Base-by-base conservation (phyloP, 805 yeast species). In the Zygosaccharomyces bailii region DNA sequence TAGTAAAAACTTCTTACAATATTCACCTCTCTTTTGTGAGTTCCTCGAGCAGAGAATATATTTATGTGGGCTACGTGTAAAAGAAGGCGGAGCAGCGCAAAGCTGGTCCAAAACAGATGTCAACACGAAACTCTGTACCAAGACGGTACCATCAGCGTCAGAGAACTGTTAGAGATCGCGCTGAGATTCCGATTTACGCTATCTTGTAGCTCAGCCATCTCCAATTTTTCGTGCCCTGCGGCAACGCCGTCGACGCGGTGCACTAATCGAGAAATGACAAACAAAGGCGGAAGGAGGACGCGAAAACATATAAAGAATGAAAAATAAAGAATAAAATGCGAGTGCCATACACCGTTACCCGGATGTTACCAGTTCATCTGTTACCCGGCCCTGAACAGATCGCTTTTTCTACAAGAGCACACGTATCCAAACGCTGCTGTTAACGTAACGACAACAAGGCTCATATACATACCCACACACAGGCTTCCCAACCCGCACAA, bases 401-500 rank as follows among this genome's bases (percentile, higher is more conserved):
- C 25, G 25, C 25, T n/a, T n/a, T n/a, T n/a, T n/a, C n/a, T n/a
- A n/a, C n/a, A n/a, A n/a, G 9, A 21, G 25, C 5, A 21, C 25
- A 21, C 25, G 25, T 9, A 21, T 21, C 5, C 25, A 6, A 5
- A 21, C 25, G 25, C 9, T 21, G 9, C 8, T 21, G 25, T 21
- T 21, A 21, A n/a, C 9, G 9, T 9, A 21, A 21, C 16, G 4
- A 16, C 31, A 27, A 10, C 31, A n/a, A 27, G 14, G 13, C 31
- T 10, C 6, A 11, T 16, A 10, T 13, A 25, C 30, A n/a, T 16
- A 21, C 6, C 6, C 16, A 27, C 31, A n/a, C 14, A 27, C 31
- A 10, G 13, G 14, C 31, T 24, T n/a, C n/a, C 10, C 30, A 25
- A 13, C 35, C 18, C 17, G 13, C 38, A 31, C 30, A 29, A 60